Evolutionary conservation across 768 basidiomycete species (phyloP).

Genomic region (Pisolithus tinctorius): DNA sequence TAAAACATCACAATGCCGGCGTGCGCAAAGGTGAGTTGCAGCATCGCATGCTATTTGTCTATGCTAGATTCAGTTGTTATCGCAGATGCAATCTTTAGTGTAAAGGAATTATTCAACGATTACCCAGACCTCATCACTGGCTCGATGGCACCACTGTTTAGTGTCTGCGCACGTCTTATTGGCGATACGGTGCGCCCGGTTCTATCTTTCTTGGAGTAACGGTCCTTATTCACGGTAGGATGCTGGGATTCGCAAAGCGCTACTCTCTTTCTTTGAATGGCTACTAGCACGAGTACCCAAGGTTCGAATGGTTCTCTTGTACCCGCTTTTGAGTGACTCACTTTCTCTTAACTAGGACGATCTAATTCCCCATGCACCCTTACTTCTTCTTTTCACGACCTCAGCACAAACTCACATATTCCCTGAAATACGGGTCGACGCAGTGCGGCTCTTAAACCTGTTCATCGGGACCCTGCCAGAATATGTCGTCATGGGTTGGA

Average conservation of each 20-base stretch:
- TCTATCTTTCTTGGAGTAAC: background rate
- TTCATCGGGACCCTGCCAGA: slow-evolving; percentile 66
- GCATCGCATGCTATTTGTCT: background rate
- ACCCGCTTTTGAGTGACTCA: slow-evolving; percentile 4
- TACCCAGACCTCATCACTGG: slow-evolving; percentile 50
- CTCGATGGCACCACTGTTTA: slow-evolving; percentile 49
- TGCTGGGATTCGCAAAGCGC: slow-evolving; percentile 64
- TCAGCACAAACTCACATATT: slow-evolving; percentile 94
- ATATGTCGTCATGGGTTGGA: slow-evolving; percentile 64
- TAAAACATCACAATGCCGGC: slow-evolving; percentile 80
- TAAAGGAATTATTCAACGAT: slow-evolving; percentile 63
- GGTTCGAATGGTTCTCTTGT: slow-evolving; percentile 30
- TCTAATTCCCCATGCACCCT: slow-evolving; percentile 65
- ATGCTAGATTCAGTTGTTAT: background rate
- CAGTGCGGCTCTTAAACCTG: slow-evolving; percentile 71
- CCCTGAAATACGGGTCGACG: slow-evolving; percentile 90
- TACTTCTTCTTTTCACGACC: slow-evolving; percentile 77
- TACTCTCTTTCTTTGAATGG: slow-evolving; percentile 69
- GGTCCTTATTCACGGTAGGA: slow-evolving; percentile 45
- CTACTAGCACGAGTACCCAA: slow-evolving; percentile 55
- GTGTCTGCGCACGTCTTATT: slow-evolving; percentile 62
- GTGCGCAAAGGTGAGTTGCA: slow-evolving; percentile 56
- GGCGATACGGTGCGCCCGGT: slow-evolving; percentile 63
- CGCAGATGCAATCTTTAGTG: slow-evolving; percentile 65
- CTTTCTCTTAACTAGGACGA: slow-evolving; percentile 42